Conservation (phyloP, 768 basidiomycete species). For the Saitozyma sp. region DNA sequence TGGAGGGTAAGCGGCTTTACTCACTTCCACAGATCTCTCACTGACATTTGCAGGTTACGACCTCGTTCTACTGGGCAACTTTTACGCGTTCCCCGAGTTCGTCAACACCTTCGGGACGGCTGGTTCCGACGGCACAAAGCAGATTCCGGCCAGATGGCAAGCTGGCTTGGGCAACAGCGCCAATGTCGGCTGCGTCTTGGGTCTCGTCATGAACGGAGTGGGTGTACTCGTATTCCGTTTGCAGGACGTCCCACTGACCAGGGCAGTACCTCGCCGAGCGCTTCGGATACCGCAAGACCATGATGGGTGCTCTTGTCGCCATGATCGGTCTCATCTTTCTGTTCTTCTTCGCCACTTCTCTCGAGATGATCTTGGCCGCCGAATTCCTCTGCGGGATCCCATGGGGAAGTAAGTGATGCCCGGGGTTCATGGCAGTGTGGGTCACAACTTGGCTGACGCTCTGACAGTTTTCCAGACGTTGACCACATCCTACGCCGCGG, state of each 20-base stretch:
- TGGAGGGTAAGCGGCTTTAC: neutral
- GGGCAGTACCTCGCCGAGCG: slow-evolving; percentile 43
- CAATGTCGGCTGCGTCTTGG: slow-evolving; percentile 39
- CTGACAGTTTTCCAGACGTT: slow-evolving; percentile 16
- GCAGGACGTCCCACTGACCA: neutral
- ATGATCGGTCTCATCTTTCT: slow-evolving; percentile 20
- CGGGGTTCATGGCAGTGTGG: too few relatives aligned
- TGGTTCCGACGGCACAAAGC: slow-evolving; percentile 33
- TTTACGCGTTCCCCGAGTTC: slow-evolving; percentile 22
- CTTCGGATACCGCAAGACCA: slow-evolving; percentile 27
- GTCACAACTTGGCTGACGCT: neutral
- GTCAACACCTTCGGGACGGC: slow-evolving; percentile 21
- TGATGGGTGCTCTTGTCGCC: slow-evolving; percentile 32
- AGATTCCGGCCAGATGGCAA: slow-evolving; percentile 49
- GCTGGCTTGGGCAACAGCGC: slow-evolving; percentile 38
- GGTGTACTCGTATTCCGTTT: neutral
- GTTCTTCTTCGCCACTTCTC: slow-evolving; percentile 7
- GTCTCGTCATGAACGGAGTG: slow-evolving; percentile 20
- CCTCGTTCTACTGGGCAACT: slow-evolving; percentile 7
- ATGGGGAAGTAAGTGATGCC: slow-evolving; percentile 9
- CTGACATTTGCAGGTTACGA: slow-evolving; percentile 28
- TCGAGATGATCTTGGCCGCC: slow-evolving; percentile 14
- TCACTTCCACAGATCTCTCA: neutral
- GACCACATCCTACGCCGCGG: slow-evolving; percentile 42
- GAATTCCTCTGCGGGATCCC: slow-evolving; percentile 34